Evolutionary conservation across 2,329 filamentous ascomycete genomes (phyloP).

Genomic region (Paradendryphiella salina): DNA sequence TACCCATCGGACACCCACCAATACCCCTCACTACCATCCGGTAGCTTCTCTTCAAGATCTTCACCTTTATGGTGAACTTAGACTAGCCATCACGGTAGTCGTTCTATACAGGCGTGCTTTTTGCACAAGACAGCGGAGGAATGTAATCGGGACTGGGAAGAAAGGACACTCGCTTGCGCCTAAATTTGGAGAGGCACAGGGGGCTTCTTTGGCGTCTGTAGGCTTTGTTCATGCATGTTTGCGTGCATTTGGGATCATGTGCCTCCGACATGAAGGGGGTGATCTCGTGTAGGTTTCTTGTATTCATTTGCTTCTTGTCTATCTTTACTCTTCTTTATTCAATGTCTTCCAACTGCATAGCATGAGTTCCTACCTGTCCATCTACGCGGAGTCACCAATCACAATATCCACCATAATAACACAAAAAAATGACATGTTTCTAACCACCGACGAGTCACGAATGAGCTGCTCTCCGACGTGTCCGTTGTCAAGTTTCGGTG

Average conservation of each 20-base stretch:
- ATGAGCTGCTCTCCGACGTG: neutral
- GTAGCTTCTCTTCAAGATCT: conserved; percentile 5
- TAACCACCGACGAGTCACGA: neutral
- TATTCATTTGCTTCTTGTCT: conserved; percentile 24
- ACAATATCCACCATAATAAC: neutral
- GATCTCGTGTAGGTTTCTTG: conserved; percentile 17
- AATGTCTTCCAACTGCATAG: neutral
- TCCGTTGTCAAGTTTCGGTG: neutral
- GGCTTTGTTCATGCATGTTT: conserved; percentile 1
- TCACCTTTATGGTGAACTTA: conserved; percentile 1
- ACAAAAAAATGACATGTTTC: neutral
- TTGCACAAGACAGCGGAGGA: conserved; percentile 16
- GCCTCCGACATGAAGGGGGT: neutral
- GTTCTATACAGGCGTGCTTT: conserved; percentile 7
- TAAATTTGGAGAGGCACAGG: neutral
- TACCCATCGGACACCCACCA: conserved; percentile 10
- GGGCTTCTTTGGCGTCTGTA: conserved; percentile 4
- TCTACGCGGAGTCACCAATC: neutral
- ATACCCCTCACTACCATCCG: conserved; percentile 3
- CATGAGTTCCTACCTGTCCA: no score
- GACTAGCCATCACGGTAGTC: conserved; percentile 5
- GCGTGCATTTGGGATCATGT: neutral
- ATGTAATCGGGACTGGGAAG: conserved; percentile 22
- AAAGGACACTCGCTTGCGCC: conserved; percentile 24
- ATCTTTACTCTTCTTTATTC: conserved; percentile 5